Evolutionary conservation across 1,139 yeast species (phyloP).

Genomic region (Eremothecium cymbalariae): DNA sequence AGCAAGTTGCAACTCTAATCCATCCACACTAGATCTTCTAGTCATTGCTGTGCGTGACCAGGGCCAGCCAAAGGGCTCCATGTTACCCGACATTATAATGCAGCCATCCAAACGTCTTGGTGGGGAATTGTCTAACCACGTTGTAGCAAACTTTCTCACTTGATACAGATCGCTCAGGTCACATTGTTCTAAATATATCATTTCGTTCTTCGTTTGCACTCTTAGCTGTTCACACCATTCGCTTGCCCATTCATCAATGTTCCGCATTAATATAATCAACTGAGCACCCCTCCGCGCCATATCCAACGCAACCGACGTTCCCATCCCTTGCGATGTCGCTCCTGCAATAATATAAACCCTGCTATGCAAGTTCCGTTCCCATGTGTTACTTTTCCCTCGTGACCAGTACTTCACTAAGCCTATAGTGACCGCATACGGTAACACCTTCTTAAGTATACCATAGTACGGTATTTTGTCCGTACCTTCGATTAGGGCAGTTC

Average conservation of each 20-base stretch:
- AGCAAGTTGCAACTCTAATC: conserved; percentile 78
- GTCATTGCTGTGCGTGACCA: conserved; percentile 18
- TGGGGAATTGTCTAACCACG: conserved; percentile 86
- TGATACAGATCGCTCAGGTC: conserved; percentile 69
- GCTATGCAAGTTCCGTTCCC: conserved; percentile 92
- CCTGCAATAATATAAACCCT: conserved; percentile 78
- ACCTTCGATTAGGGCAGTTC: conserved; percentile 61
- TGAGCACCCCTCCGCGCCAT: conserved; percentile 84
- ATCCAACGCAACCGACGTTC: conserved; percentile 66
- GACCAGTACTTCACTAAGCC: conserved; percentile 59
- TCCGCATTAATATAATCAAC: conserved; percentile 60
- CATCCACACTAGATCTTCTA: conserved; percentile 65
- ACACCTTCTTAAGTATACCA: conserved; percentile 45
- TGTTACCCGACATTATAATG: conserved; percentile 78
- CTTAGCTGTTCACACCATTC: conserved; percentile 77
- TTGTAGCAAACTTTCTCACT: conserved; percentile 85
- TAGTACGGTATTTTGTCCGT: conserved; percentile 69
- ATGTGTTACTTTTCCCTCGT: conserved; percentile 69
- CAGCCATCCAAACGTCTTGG: conserved; percentile 87
- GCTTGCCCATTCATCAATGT: conserved; percentile 65
- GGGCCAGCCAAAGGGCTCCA: conserved; percentile 46
- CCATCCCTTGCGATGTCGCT: conserved; percentile 80
- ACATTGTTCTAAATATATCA: conserved; percentile 84
- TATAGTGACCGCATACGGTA: conserved; percentile 43
- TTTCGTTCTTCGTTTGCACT: conserved; percentile 54